A percentile compares a stretch with the other conserved stretches of the same genome.
Evolutionary conservation across 768 basidiomycete genomes (phyloP).

Genomic region (Mycena sanguinolenta): DNA sequence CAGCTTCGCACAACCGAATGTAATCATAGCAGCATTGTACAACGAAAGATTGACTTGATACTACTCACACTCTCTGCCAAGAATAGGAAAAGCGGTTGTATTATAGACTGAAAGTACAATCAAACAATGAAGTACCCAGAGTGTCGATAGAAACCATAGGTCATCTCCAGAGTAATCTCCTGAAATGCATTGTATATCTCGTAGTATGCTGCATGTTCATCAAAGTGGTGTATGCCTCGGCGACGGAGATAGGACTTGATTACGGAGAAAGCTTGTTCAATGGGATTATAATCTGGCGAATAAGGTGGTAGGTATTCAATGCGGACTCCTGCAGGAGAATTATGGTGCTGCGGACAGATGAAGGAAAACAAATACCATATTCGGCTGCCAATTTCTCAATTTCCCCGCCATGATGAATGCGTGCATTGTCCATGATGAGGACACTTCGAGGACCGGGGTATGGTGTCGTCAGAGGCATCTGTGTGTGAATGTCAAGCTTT

Average conservation of each 20-base stretch:
- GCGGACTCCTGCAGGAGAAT: neutral
- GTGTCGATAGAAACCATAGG: constrained; percentile 14
- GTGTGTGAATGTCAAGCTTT: too few species aligned
- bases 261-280: constrained; percentile 43
- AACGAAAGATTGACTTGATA: too few species aligned
- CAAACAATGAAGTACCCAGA: constrained; percentile 8
- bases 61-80: too few species aligned
- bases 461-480: neutral
- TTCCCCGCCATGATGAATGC: neutral
- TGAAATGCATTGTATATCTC: constrained; percentile 3
- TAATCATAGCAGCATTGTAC: too few species aligned
- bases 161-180: constrained; percentile 1
- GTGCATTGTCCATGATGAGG: neutral
- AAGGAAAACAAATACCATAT: neutral
- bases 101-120: too few species aligned
- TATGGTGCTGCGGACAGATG: neutral
- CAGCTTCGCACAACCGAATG: too few species aligned
- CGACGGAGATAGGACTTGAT: constrained; percentile 38
- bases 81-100: too few species aligned
- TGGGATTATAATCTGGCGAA: constrained; percentile 46
- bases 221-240: neutral
- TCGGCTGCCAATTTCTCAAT: neutral
- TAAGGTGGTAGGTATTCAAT: constrained; percentile 38
- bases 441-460: neutral
- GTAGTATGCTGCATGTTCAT: neutral